Conservation (phyloP, 495 filamentous ascomycete genomes). For the Talaromyces nanjingensis region DNA sequence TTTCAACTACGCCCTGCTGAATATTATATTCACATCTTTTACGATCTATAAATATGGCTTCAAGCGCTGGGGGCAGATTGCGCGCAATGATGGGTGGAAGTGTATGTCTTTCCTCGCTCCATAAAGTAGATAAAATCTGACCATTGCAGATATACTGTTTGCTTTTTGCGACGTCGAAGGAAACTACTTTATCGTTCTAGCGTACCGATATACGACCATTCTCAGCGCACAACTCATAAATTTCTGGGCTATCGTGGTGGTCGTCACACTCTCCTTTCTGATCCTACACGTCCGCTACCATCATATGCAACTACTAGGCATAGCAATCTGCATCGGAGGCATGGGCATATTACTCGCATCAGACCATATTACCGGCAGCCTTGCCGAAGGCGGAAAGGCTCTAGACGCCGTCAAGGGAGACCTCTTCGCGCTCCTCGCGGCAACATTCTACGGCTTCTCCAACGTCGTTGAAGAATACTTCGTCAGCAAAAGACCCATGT, state of each 20-base stretch:
- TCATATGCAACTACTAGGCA: slow-evolving; percentile 72
- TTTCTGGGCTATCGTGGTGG: slow-evolving; percentile 97
- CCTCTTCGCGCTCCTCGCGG: slow-evolving; percentile 80
- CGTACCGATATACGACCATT: slow-evolving; percentile 87
- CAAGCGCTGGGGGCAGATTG: slow-evolving; percentile 56
- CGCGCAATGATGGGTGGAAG: slow-evolving; percentile 76
- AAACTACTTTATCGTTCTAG: slow-evolving; percentile 95
- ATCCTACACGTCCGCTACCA: slow-evolving; percentile 86
- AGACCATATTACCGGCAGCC: slow-evolving; percentile 68
- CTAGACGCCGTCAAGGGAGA: slow-evolving; percentile 84
- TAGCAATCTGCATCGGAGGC: slow-evolving; percentile 84
- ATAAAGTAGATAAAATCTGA: slow-evolving; percentile 9
- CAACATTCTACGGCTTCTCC: slow-evolving; percentile 83
- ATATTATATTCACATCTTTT: slow-evolving; percentile 71
- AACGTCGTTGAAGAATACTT: slow-evolving; percentile 93
- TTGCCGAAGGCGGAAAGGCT: slow-evolving; percentile 50
- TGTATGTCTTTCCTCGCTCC: slow-evolving; percentile 33
- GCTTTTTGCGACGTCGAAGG: slow-evolving; percentile 91
- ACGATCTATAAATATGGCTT: slow-evolving; percentile 77
- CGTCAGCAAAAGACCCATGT: slow-evolving; percentile 76
- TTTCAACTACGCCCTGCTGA: slow-evolving; percentile 87
- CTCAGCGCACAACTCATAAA: slow-evolving; percentile 91
- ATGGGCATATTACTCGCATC: slow-evolving; percentile 84
- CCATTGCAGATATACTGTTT: slow-evolving; percentile 65
- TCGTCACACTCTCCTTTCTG: slow-evolving; percentile 76